A percentile compares a stretch with the other conserved stretches of the same genome.
phyloP scores from a whole-genome alignment of 495 filamentous ascomycete species.

The Parmelia sp. region DNA sequence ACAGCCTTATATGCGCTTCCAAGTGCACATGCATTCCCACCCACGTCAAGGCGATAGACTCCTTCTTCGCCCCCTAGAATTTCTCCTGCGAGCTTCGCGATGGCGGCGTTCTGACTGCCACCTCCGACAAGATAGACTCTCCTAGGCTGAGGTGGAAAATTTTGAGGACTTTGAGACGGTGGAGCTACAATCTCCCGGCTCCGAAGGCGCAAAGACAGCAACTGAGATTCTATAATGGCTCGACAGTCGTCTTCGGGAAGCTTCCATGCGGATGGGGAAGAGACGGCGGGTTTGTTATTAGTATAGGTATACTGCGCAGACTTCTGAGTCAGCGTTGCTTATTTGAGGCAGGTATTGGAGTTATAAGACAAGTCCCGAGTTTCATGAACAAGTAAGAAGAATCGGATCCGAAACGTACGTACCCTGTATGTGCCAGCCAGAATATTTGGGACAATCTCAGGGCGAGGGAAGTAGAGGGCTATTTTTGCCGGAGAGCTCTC shows the following conservation, averaged over 20 bases:
- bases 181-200: conserved; percentile 64
- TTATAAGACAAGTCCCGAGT: too few relatives aligned
- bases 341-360: too few relatives aligned
- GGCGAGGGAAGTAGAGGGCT: conserved; percentile 87
- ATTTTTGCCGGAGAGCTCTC: conserved; percentile 56
- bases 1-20: conserved; percentile 93
- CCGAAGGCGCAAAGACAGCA: conserved; percentile 81
- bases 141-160: conserved; percentile 73
- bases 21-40: conserved; percentile 92
- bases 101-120: conserved; percentile 79
- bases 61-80: conserved; percentile 85
- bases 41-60: conserved; percentile 85
- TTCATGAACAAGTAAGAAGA: too few relatives aligned
- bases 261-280: conserved; percentile 43
- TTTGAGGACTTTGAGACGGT: conserved; percentile 34
- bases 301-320: conserved; percentile 57
- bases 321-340: too few relatives aligned
- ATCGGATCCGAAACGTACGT: too few relatives aligned
- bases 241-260: conserved; percentile 64
- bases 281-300: conserved; percentile 24
- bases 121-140: conserved; percentile 92
- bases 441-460: conserved; percentile 92
- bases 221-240: conserved; percentile 87
- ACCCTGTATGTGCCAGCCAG: conserved; percentile 77
- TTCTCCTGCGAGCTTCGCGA: conserved; percentile 71